Conservation (phyloP, 345 rosid genomes). For the Pseudoturritis turrita region DNA sequence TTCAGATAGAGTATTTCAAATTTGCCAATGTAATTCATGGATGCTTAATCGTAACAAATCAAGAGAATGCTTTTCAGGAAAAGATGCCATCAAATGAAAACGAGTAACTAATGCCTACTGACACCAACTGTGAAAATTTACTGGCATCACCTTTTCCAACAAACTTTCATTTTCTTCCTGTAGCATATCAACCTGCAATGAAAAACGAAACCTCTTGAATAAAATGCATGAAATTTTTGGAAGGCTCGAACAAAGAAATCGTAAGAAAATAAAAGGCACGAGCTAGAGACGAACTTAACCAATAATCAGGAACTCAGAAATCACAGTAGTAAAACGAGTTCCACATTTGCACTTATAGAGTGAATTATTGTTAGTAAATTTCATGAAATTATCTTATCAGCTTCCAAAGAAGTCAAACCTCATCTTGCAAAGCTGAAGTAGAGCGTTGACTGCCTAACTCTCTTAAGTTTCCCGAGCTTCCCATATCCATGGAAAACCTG, state of each 20-base stretch:
- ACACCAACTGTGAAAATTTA: conserved; percentile 22
- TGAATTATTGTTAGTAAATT: not conserved
- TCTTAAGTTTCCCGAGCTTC: conserved; percentile 44
- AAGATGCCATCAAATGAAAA: not conserved
- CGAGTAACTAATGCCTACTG: conserved; percentile 3
- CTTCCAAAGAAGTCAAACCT: conserved; percentile 40
- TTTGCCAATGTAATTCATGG: not conserved
- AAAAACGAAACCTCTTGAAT: conserved; percentile 13
- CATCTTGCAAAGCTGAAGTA: conserved; percentile 75
- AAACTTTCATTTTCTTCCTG: conserved; percentile 65
- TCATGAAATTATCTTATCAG: conserved; percentile 5
- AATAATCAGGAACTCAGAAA: not conserved
- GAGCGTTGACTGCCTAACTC: conserved; percentile 52
- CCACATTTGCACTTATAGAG: not conserved
- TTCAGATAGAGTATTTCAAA: not conserved
- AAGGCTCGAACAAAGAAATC: not conserved
- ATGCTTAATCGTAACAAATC: not conserved
- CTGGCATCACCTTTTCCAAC: conserved; percentile 50
- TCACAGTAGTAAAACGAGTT: not conserved
- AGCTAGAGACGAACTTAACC: not conserved
- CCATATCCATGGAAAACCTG: conserved; percentile 56
- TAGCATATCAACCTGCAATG: conserved; percentile 72
- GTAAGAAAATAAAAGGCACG: not conserved
- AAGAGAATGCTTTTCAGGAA: not conserved
- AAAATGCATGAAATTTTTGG: not conserved